A percentile compares a stretch with the other conserved stretches of the same genome.
These are phyloP conservation scores for Cercophora samala DNA, from an alignment of 495 filamentous ascomycete species.

Conservation along the genomic window DNA sequence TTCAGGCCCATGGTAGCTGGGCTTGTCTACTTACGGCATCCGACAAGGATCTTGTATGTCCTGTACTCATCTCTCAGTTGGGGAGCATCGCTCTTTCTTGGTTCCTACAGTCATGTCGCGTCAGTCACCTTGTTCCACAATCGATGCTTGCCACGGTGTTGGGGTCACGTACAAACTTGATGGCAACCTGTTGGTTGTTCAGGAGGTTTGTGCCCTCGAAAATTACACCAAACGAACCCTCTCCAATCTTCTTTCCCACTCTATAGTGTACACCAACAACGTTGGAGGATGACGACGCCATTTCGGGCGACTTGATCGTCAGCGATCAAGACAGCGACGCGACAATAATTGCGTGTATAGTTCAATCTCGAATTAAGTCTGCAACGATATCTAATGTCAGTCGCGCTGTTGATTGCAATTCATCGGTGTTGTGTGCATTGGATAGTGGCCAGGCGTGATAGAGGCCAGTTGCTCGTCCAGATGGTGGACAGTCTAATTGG, in stretches of 20 bases:
- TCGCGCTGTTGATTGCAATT: not conserved
- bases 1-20: not conserved
- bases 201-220: slow-evolving; percentile 98
- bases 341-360: not conserved
- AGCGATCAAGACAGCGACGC: not conserved
- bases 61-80: slow-evolving; percentile 98
- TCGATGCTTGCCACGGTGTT: not conserved
- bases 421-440: not conserved
- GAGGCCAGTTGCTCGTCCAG: not conserved
- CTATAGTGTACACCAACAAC: slow-evolving; percentile 99
- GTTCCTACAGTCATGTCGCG: slow-evolving; percentile 63
- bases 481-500: not conserved
- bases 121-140: not conserved
- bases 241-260: slow-evolving; percentile 98
- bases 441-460: too few relatives aligned
- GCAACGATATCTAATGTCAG: not conserved
- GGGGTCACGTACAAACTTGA: slow-evolving; percentile 84
- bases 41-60: slow-evolving; percentile 98
- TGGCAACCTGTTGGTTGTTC: slow-evolving; percentile 98
- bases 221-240: slow-evolving; percentile 98
- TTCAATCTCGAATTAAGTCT: not conserved
- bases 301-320: slow-evolving; percentile 35
- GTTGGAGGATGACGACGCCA: slow-evolving; percentile 95
- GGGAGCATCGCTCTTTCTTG: slow-evolving; percentile 95
- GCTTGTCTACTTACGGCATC: slow-evolving; percentile 77